Evolutionary conservation across 2,329 filamentous ascomycete species (phyloP).

Genomic region (Pseudogymnoascus sp.): DNA sequence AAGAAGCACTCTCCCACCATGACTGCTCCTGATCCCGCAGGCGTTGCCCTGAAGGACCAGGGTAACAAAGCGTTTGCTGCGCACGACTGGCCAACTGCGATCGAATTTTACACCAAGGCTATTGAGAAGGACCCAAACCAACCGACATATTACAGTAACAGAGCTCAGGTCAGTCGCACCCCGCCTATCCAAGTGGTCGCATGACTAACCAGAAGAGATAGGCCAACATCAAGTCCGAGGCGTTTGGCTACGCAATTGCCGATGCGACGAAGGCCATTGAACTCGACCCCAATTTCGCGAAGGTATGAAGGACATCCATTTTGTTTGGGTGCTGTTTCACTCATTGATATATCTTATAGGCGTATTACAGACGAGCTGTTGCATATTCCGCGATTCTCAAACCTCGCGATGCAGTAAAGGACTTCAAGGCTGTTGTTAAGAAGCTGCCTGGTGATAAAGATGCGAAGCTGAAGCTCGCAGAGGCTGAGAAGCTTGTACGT

Average conservation of each 20-base stretch:
- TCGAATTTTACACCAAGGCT: slow-evolving; percentile 79
- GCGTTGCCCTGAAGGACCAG: slow-evolving; percentile 80
- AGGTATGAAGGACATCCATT: slow-evolving; percentile 48
- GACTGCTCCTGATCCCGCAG: slow-evolving; percentile 30
- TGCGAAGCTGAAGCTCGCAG: slow-evolving; percentile 81
- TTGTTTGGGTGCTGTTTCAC: not conserved
- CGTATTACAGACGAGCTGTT: slow-evolving; percentile 88
- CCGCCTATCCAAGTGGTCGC: slow-evolving; percentile 32
- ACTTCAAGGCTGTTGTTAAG: slow-evolving; percentile 86
- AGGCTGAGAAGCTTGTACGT: slow-evolving; percentile 92
- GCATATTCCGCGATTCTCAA: slow-evolving; percentile 87
- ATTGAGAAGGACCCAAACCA: slow-evolving; percentile 79
- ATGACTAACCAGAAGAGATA: slow-evolving; percentile 46
- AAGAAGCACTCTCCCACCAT: not conserved
- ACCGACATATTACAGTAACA: slow-evolving; percentile 87
- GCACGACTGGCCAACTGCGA: slow-evolving; percentile 78
- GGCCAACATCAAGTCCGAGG: slow-evolving; percentile 92
- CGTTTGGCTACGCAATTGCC: slow-evolving; percentile 85
- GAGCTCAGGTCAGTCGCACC: slow-evolving; percentile 68
- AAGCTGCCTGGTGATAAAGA: slow-evolving; percentile 84
- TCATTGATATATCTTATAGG: slow-evolving; percentile 44
- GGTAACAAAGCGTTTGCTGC: slow-evolving; percentile 88
- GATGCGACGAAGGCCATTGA: slow-evolving; percentile 91
- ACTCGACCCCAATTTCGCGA: slow-evolving; percentile 79
- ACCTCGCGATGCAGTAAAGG: slow-evolving; percentile 79